Conservation (phyloP, 1,139 yeast genomes). For the Suhomyces bolitotheri region DNA sequence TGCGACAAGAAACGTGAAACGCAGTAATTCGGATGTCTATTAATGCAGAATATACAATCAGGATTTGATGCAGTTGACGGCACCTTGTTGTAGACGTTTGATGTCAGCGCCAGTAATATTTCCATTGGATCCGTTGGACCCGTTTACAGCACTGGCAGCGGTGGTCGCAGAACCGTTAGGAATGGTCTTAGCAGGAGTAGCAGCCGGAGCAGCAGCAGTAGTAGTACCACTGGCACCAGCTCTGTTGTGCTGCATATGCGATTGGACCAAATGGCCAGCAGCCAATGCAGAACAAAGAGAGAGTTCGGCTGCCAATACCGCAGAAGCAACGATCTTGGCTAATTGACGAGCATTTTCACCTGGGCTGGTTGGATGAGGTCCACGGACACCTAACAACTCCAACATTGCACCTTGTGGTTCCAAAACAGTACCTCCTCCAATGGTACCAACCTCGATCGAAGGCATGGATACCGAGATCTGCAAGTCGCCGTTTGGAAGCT, state of each 20-base stretch:
- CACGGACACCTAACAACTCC: slow-evolving; percentile 90
- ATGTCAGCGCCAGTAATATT: slow-evolving; percentile 35
- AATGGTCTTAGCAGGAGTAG: slow-evolving; percentile 15
- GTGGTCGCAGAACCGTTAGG: slow-evolving; percentile 5
- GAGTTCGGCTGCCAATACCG: slow-evolving; percentile 94
- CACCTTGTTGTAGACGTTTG: slow-evolving; percentile 63
- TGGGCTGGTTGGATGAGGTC: slow-evolving; percentile 92
- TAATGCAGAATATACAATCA: slow-evolving; percentile 18
- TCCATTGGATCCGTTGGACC: slow-evolving; percentile 10
- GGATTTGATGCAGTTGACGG: slow-evolving; percentile 61
- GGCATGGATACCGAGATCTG: slow-evolving; percentile 97
- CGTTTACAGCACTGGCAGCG: slow-evolving; percentile 1
- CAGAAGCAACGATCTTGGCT: slow-evolving; percentile 92
- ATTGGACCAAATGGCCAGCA: slow-evolving; percentile 96
- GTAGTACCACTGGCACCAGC: slow-evolving; percentile 50
- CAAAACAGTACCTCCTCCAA: slow-evolving; percentile 97
- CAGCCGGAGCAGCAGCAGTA: slow-evolving; percentile 22
- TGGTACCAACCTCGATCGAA: slow-evolving; percentile 96
- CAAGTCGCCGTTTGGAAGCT: slow-evolving; percentile 71
- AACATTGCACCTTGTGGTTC: slow-evolving; percentile 98
- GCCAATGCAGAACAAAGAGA: slow-evolving; percentile 94
- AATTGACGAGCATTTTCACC: slow-evolving; percentile 94
- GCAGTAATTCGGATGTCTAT: slow-evolving; percentile 11
- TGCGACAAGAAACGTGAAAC: slow-evolving; percentile 16
- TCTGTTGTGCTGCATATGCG: slow-evolving; percentile 96